Conservation (phyloP, 495 filamentous ascomycete species). For the Trypethelium eluteriae region DNA sequence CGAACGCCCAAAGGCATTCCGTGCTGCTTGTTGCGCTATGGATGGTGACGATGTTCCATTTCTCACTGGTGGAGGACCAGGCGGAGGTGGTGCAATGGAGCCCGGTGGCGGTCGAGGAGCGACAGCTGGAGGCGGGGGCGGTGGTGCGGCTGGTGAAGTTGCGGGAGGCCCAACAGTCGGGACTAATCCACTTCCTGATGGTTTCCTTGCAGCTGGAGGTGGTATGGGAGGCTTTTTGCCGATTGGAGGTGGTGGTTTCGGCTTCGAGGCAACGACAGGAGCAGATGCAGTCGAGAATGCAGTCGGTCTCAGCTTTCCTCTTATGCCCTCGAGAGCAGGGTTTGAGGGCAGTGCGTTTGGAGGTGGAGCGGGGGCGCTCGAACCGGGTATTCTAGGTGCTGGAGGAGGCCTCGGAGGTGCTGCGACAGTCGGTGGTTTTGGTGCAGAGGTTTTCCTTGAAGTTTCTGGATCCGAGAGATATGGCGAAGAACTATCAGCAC, state of each 20-base stretch:
- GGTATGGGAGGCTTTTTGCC: conserved; percentile 41
- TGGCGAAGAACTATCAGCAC: conserved; percentile 55
- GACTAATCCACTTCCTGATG: conserved; percentile 31
- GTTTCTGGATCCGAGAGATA: conserved; percentile 33
- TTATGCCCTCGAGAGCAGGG: conserved; percentile 30
- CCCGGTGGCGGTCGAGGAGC: conserved; percentile 34
- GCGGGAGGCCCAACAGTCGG: conserved; percentile 28
- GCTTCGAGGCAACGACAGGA: conserved; percentile 31
- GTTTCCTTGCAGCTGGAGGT: conserved; percentile 52
- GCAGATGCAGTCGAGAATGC: conserved; percentile 28
- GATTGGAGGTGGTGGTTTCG: conserved; percentile 39
- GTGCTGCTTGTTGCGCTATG: conserved; percentile 34
- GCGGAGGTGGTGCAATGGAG: conserved; percentile 15
- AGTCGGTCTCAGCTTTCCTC: conserved; percentile 34
- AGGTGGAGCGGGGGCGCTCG: conserved; percentile 51
- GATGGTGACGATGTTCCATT: conserved; percentile 25
- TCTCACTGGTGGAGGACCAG: conserved; percentile 19
- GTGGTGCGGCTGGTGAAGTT: conserved; percentile 17
- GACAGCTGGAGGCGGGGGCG: conserved; percentile 27
- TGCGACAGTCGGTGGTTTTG: conserved; percentile 44
- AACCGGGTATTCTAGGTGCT: conserved; percentile 53
- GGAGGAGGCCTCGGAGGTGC: conserved; percentile 49
- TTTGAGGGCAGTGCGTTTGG: conserved; percentile 45
- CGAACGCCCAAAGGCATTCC: conserved; percentile 34
- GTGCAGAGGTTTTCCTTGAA: conserved; percentile 24